Conservation (phyloP, 179 eudicot genomes). For the Monotropa hypopitys region DNA sequence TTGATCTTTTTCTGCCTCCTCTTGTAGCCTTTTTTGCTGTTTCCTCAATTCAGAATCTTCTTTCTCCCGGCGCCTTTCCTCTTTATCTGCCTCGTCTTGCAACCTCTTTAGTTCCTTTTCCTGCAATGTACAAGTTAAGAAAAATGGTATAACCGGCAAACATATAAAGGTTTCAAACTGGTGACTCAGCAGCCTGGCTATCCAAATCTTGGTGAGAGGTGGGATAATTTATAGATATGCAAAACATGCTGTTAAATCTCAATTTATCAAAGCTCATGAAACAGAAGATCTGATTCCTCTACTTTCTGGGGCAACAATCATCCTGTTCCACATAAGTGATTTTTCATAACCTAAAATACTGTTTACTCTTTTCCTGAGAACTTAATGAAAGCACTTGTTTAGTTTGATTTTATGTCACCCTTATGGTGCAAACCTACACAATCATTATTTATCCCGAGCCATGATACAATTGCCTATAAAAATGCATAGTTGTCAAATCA, state of each 20-base stretch:
- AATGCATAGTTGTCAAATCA: too few relatives aligned
- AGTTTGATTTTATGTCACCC: not conserved
- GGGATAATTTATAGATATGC: not conserved
- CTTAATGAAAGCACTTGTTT: not conserved
- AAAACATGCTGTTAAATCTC: not conserved
- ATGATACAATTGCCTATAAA: not conserved
- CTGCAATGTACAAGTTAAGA: slow-evolving; percentile 24
- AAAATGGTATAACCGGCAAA: not conserved
- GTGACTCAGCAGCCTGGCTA: not conserved
- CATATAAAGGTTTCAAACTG: slow-evolving; percentile 2
- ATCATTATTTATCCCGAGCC: not conserved
- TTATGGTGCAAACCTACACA: not conserved
- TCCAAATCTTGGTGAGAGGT: not conserved
- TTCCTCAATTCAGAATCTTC: slow-evolving; percentile 60
- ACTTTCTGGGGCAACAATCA: not conserved
- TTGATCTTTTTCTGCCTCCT: slow-evolving; percentile 75
- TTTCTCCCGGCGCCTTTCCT: slow-evolving; percentile 62
- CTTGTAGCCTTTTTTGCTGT: slow-evolving; percentile 65
- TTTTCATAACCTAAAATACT: not conserved
- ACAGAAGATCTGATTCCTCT: not conserved
- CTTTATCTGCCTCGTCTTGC: slow-evolving; percentile 79
- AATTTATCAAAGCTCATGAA: not conserved
- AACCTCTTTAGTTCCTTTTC: slow-evolving; percentile 69
- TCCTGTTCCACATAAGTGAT: not conserved
- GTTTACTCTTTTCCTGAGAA: not conserved